Conservation (phyloP, 176 grass and related monocot genomes). For the Urochloa ruziziensis region DNA sequence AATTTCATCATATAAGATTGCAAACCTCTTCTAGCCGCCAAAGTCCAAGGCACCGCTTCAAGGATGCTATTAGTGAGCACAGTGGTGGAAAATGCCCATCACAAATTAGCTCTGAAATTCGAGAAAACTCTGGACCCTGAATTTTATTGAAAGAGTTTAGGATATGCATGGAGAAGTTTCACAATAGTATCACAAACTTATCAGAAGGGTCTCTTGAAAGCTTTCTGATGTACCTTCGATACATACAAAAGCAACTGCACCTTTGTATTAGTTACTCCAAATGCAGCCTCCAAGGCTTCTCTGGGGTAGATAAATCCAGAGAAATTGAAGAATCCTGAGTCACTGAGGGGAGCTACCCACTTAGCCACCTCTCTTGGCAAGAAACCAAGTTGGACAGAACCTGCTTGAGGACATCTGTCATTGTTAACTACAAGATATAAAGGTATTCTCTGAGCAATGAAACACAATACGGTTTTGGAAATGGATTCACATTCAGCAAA, state of each 20-base stretch:
- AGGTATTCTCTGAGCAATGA: background rate
- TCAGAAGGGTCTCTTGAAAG: slow-evolving; percentile 6
- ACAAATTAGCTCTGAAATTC: slow-evolving; percentile 53
- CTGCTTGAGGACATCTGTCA: slow-evolving; percentile 36
- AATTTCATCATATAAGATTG: background rate
- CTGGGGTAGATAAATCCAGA: slow-evolving; percentile 87
- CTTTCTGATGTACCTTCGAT: slow-evolving; percentile 56
- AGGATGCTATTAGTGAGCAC: slow-evolving; percentile 66
- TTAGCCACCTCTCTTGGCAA: slow-evolving; percentile 86
- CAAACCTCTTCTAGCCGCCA: slow-evolving; percentile 86
- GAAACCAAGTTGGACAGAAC: slow-evolving; percentile 83
- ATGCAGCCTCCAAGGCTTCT: slow-evolving; percentile 72
- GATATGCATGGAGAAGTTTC: slow-evolving; percentile 19
- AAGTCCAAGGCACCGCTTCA: slow-evolving; percentile 67
- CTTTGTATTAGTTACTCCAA: slow-evolving; percentile 53
- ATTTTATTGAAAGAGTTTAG: slow-evolving; percentile 40
- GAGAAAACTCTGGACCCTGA: slow-evolving; percentile 74
- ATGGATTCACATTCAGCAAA: background rate
- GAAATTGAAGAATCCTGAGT: slow-evolving; percentile 71
- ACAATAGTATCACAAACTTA: slow-evolving; percentile 2
- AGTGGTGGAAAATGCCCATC: slow-evolving; percentile 59
- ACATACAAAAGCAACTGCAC: slow-evolving; percentile 59
- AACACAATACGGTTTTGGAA: background rate
- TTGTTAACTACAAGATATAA: slow-evolving; percentile 8
- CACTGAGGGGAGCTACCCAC: slow-evolving; percentile 87